Percentiles rank a stretch among this genome's conserved stretches.
Evolutionary conservation across 73 alveolate species (phyloP).

Genomic region (Paramecium sexaurelia): DNA sequence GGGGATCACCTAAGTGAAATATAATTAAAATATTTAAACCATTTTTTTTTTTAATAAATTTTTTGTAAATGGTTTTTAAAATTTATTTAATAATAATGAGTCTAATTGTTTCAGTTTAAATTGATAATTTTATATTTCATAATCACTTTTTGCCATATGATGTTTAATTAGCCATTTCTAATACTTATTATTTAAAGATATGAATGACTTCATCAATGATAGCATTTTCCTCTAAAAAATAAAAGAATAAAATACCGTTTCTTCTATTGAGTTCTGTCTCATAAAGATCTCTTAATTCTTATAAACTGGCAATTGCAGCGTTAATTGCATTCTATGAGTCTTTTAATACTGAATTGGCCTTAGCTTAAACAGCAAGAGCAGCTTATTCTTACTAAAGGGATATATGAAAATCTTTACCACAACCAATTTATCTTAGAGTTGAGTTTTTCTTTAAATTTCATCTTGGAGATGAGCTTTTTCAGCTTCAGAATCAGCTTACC

Average conservation of each 20-base stretch:
- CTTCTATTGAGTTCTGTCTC: constrained; percentile 52
- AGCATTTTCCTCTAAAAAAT: constrained; percentile 54
- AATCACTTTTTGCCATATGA: constrained; percentile 51
- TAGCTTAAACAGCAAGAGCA: constrained; percentile 57
- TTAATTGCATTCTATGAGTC: constrained; percentile 51
- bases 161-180: constrained; percentile 47
- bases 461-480: constrained; percentile 53
- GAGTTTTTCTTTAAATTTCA: constrained; percentile 41
- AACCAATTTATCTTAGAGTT: constrained; percentile 45
- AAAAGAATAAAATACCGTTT: background rate
- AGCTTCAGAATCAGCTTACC: constrained; percentile 56
- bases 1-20: constrained; percentile 5
- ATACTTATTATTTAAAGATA: constrained; percentile 44
- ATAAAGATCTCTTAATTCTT: constrained; percentile 31
- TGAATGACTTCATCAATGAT: constrained; percentile 60
- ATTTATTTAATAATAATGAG: background rate
- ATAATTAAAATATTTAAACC: background rate
- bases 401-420: background rate
- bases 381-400: constrained; percentile 49
- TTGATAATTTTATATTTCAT: background rate
- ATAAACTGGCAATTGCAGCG: constrained; percentile 14
- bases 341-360: constrained; percentile 29
- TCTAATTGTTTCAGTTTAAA: background rate
- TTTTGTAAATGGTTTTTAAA: background rate
- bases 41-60: background rate